Evolutionary conservation across 495 filamentous ascomycete genomes (phyloP), one percentile per base, ranked within the genome.

Genomic region (Mytilinidion resinicola): DNA sequence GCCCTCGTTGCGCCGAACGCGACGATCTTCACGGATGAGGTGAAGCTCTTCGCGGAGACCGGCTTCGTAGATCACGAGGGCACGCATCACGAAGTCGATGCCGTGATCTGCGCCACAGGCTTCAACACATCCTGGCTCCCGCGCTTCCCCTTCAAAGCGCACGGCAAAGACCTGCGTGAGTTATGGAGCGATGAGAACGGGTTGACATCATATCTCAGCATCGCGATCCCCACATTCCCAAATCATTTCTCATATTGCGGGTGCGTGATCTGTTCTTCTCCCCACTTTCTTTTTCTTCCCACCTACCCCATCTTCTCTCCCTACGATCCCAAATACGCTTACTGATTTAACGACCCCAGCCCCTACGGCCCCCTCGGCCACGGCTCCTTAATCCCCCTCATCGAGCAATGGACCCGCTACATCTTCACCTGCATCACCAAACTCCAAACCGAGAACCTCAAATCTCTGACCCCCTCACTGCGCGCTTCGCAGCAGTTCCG

Each of bases 81-180:
- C 41, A 63, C 55, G 11, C 41, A 62, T 12, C 67, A 72, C 55
- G 61, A 67, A n/a, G 68, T 66, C 14, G 72, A 74, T 36, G 67
- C 72, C 19, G 67, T 73, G 52, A 70, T 74, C 51, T 70, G 69
- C 53, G 72, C 72, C 3, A 73, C 72, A 12, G 72, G 72, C 33
- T 74, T 74, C 58, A 66, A 74, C 59, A 73, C 70, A 11, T 67
- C 69, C 56, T 74, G 66, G 69, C 64, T 66, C 8, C 69, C 71
- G 15, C 68, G 67, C 1, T 71, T 74, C 60, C 70, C 70, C 8
- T 65, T 74, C 53, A 59, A 71, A 30, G 56, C 30, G 48, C 62
- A 67, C 38, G 64, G 63, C 15, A 15, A 50, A 15, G 69, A 72
- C 52, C 59, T 71, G 15, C 66, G 61, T 14, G 62, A 70, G 33